Base-by-base conservation (phyloP, 352 stramenopile species). In the Phytophthora citricola region DNA sequence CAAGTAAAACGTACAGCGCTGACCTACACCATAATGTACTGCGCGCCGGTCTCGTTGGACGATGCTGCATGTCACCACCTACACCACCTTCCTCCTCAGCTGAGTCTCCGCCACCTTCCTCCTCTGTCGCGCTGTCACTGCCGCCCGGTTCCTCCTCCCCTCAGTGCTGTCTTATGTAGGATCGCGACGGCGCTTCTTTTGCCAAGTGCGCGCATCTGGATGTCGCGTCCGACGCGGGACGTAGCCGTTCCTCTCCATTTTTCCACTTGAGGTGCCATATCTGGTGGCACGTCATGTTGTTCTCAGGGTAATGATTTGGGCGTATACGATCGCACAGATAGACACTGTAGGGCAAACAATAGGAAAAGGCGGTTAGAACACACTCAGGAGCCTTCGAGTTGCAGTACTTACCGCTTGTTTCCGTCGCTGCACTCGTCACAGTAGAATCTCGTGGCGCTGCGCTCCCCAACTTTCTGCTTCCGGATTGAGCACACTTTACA, bases 231-330 rank as follows among this genome's bases (percentile, higher is more conserved):
- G 3, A 58, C 10, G 10, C 39, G 38, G 47, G 47, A 1, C 43
- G 38, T 40, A 47, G 39, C 2, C 45, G 32, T 11, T 45, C 32
- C 3, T 34, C 24, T 11, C 55, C 55, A 24, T 63, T 63, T 15
- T 63, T 54, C 32, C 43, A 64, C 14, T 64, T 52, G 15, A 51
- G 38, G 3, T 48, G 41, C 41, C 41, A 48, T 17, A 48, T 48
- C 31, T 65, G 57, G 32, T 53, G 47, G 47, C 47, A 65, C 27
- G 47, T 65, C 38, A 57, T 51, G n/a, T n/a, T 65, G 29, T 65
- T 65, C 26, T n/a, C 29, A 0, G 24, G 27, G 40, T 65, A 65
- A 20, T 58, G 39, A 0, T 24, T 24, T 5, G 39, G 39, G 0
- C 39, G 39, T 26, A 45, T n/a, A n/a, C 39, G 39, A n/a, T 51